Evolutionary conservation across 345 rosid species (phyloP), one percentile per base, ranked within the genome.

Genomic region (Microcos paniculata): DNA sequence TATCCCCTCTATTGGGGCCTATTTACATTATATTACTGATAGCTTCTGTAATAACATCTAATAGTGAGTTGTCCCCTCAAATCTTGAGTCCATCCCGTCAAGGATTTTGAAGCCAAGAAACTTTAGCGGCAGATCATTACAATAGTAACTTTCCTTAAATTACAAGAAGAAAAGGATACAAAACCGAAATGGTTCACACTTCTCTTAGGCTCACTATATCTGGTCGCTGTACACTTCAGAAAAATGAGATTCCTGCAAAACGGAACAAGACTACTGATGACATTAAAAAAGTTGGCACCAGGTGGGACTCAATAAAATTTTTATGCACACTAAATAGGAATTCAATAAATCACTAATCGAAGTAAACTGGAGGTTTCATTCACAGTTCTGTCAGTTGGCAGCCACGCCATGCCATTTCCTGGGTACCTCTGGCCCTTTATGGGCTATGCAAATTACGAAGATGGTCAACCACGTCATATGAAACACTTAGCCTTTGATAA

Each of bases 381-480:
- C 2, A 0, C 40, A n/a, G 74, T 46, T 55, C 42, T 35, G 11
- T 72, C 38, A 21, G 53, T 24, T 23, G 15, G n/a, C 42, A 48
- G 42, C 56, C 21, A 23, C 26, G 56, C 26, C 35, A 35, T 35
- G 58, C 30, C 19, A 73, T 30, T 72, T 43, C 19, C 14, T 19
- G 19, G 76, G 59, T 12, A 14, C 9, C 62, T 64, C 26, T 66
- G 31, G 45, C 24, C 46, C 68, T 40, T 84, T 80, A 91, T 13
- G 94, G 98, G 77, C 94, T 95, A 16, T 85, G 91, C 86, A 93
- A 84, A 75, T 89, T 88, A 59, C 81, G 86, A 19, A 93, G 81
- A 76, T 91, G 93, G 70, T 91, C 88, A 21, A 91, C 90, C 81
- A 91, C 79, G n/a, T 95, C 97, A 67, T 84, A 86, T 19, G 98